Evolutionary conservation across 805 yeast genomes (phyloP).

Genomic region (Suhomyces sp.): DNA sequence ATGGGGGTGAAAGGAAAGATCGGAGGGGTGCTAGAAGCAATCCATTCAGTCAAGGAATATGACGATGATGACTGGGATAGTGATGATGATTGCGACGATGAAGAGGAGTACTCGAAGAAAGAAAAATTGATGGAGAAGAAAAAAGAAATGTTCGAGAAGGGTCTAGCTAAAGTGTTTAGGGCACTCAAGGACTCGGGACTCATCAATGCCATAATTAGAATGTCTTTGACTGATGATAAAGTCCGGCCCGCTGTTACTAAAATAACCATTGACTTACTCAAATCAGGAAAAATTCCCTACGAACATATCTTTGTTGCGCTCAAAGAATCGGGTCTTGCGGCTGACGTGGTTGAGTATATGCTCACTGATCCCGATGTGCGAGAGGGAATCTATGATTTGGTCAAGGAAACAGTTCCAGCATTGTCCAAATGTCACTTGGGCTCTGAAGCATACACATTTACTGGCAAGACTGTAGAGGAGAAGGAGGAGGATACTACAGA

Average conservation of each 20-base stretch:
- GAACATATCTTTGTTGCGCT: conserved; percentile 29
- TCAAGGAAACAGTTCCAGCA: conserved; percentile 14
- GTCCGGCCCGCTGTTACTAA: conserved; percentile 23
- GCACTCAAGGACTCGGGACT: conserved; percentile 30
- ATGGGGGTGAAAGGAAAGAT: not conserved
- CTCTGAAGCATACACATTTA: not conserved
- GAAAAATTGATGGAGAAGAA: not conserved
- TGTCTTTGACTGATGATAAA: conserved; percentile 28
- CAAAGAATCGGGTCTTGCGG: conserved; percentile 28
- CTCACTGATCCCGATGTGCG: conserved; percentile 29
- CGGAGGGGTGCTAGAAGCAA: not conserved
- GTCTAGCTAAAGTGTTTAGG: conserved; percentile 21
- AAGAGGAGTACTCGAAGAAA: not conserved
- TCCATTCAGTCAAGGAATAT: not conserved
- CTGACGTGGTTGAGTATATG: conserved; percentile 23
- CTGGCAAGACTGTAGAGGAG: not conserved
- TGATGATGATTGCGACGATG: conserved; percentile 1
- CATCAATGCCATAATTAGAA: conserved; percentile 23
- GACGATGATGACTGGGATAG: conserved; percentile 1
- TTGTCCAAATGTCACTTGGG: not conserved
- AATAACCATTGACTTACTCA: conserved; percentile 22
- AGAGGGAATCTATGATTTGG: conserved; percentile 22
- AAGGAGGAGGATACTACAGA: not conserved
- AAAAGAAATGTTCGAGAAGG: not conserved
- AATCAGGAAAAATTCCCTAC: conserved; percentile 25